Base-by-base conservation (phyloP, 1,284 basidiomycete genomes). In the Apiotrichum porosum region DNA sequence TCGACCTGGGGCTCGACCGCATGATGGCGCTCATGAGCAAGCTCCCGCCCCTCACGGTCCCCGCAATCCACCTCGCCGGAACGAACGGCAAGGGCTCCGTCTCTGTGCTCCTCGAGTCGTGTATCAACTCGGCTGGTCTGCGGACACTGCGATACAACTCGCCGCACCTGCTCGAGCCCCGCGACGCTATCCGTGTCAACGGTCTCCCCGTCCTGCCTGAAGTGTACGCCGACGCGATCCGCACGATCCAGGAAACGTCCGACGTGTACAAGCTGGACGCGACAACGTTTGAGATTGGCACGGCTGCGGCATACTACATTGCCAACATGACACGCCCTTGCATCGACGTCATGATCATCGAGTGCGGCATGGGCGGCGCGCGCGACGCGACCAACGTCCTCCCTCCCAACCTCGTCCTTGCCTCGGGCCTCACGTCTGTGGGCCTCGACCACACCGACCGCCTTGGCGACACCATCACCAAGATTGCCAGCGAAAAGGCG, bases 11-110 rank as follows among this genome's bases (percentile, higher is more conserved):
- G 1, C 78, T 95, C 1, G 77, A 83, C 33, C 81, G 89, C 5
- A 83, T 97, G 58, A 67, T 67, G 19, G 70, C 57, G 6, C 77
- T 95, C 3, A 78, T 85, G 42, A 52, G 66, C 5, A 68, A 78
- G 44, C 77, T 97, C 2, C 83, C 83, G 0, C 75, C 79, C 0
- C 83, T 86, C 61, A 80, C 76, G 0, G 81, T 89, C 2, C 93
- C 92, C 0, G 89, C 93, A 1, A 79, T 92, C 32, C 95, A 98
- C 66, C 80, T 98, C 43, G 85, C 91, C 4, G 94, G 95, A 0
- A 99, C 95, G 0, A 98, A 99, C 72, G 94, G 94, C 24, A 99
- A 99, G 72, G 95, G 95, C 23, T 92, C 86, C 51, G 88, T 93
- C 10, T 85, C 89, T 9, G 84, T 86, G 2, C 77, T 93, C 43